A percentile compares a stretch with the other conserved stretches of the same genome.
phyloP scores from a whole-genome alignment of 371 early-diverging fungal species.

The Lichtheimia ramosa region DNA sequence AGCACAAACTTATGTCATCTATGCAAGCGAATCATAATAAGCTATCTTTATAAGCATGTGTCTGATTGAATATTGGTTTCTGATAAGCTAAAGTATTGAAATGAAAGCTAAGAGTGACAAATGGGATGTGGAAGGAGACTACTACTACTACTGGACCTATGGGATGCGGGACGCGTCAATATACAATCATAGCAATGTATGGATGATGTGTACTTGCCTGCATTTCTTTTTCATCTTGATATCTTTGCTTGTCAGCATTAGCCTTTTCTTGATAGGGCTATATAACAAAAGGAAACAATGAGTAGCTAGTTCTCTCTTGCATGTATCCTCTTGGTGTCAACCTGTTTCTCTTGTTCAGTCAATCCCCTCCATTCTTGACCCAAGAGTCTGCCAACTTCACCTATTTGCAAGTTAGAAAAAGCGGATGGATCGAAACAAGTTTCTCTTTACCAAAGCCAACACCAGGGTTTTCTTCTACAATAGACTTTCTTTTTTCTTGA shows the following conservation, averaged over 20 bases:
- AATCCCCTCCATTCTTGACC: constrained; percentile 78
- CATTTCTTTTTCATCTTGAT: constrained; percentile 68
- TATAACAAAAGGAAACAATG: not conserved
- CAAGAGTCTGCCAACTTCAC: constrained; percentile 70
- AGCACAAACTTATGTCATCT: no score
- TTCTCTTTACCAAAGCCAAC: constrained; percentile 58
- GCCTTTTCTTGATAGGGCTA: constrained; percentile 61
- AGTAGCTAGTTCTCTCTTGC: no score
- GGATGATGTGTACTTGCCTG: constrained; percentile 28
- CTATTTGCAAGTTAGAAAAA: constrained; percentile 21
- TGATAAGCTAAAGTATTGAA: no score
- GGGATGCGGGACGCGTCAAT: no score
- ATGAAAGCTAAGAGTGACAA: no score
- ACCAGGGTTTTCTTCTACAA: constrained; percentile 72
- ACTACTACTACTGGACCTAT: no score
- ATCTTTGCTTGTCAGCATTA: constrained; percentile 72
- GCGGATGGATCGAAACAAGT: not conserved
- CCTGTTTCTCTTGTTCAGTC: constrained; percentile 60
- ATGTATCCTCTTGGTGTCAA: constrained; percentile 14
- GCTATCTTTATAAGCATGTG: no score
- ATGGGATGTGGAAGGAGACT: no score
- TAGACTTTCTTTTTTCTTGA: constrained; percentile 63
- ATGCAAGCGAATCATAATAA: no score
- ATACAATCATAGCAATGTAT: not conserved
- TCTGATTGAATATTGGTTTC: no score